These are phyloP conservation scores for Silene vulgaris DNA, from an alignment of 179 eudicot genomes.

Conservation along the genomic window DNA sequence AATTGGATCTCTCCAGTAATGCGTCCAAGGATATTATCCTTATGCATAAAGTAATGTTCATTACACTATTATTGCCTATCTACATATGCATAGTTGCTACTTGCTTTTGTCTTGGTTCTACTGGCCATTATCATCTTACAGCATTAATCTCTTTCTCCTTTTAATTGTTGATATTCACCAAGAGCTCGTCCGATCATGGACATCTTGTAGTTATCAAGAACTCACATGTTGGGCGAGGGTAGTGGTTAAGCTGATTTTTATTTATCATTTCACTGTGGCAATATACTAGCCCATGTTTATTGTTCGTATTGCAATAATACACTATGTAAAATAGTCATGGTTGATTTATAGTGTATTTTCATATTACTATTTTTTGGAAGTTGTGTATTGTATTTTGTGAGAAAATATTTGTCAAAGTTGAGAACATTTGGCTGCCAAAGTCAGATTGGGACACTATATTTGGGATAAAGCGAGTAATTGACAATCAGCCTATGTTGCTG, in stretches of 20 bases:
- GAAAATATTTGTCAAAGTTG: too few species aligned
- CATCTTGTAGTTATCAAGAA: too few species aligned
- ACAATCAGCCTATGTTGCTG: background rate
- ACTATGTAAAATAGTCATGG: too few species aligned
- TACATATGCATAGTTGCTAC: background rate
- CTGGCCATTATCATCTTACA: background rate
- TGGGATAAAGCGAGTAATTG: background rate
- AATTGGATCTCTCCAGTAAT: slow-evolving; percentile 88
- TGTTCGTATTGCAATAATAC: too few species aligned
- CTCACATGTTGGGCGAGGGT: background rate
- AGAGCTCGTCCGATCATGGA: too few species aligned
- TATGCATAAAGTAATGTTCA: slow-evolving; percentile 73
- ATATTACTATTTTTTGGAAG: too few species aligned
- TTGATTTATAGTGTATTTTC: too few species aligned
- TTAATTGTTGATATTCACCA: background rate
- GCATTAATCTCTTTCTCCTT: background rate
- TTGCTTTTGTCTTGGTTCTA: background rate
- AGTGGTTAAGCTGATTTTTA: background rate
- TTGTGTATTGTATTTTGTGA: too few species aligned
- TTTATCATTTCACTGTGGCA: too few species aligned
- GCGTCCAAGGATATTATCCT: slow-evolving; percentile 82
- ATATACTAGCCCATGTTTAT: too few species aligned
- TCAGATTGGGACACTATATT: too few species aligned
- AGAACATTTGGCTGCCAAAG: too few species aligned
- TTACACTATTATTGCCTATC: background rate